Evolutionary conservation across 306 rosid genomes (phyloP), one percentile per base, ranked within the genome.

Genomic region (Inga leiocalycina): DNA sequence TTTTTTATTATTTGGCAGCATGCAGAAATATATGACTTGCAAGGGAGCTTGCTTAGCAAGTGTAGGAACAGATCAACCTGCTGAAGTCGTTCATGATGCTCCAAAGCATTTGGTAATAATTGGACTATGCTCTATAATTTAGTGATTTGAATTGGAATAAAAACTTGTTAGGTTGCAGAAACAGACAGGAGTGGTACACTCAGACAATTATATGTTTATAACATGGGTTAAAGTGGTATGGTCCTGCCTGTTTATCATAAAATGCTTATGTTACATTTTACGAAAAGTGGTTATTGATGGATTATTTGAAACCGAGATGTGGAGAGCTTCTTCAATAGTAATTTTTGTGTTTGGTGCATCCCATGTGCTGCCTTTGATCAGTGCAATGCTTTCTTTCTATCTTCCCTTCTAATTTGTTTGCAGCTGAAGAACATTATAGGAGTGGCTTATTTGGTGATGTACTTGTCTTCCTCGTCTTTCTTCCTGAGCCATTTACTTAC

Each of bases 61-160:
- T 81, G 88, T 87, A 9, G 99, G 99, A 76, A 22, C 94, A 71
- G 99, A 95, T 87, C 99, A 95, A 84, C 99, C 99, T 59, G 98
- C 99, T 73, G 99, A 93, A 93, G 98, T 95, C 43, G 94, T 89
- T 79, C 89, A 86, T 85, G 86, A 90, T 67, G 98, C 99, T 79
- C 99, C 98, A 39, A 89, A 88, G 87, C 83, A 89, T 88, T 67
- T 95, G 99, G 99, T 95, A 93, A 83, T 19, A 74, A 82, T 67
- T 56, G 37, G 71, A 64, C 77, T 69, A 71, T 66, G 75, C 69
- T 79, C 81, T 77, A 41, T 43, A 64, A 30, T 57, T 78, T 85
- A 51, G 35, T 12, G 17, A 41, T 41, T 22, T 68, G 39, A 19
- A 48, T 37, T 52, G 30, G 54, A 52, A 48, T 13, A 48, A 72